Base-by-base conservation (phyloP, 352 stramenopile species). In the Saprolegnia parasitica region DNA sequence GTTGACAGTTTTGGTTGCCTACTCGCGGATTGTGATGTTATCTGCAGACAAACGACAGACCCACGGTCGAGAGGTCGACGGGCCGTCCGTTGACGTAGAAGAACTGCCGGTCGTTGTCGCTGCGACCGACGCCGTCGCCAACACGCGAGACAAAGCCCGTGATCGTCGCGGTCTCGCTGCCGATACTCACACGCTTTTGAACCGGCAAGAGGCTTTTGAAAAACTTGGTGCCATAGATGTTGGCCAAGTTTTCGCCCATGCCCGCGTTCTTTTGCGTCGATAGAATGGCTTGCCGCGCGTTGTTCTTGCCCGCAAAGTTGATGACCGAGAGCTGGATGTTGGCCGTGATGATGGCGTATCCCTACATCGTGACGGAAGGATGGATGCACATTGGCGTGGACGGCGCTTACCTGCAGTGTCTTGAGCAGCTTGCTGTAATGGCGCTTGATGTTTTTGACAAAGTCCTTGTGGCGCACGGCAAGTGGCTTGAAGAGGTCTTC, bases 71-170 rank as follows among this genome's bases (percentile, higher is more conserved):
- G 11, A 98, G 72, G 64, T 99, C 95, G 55, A 99, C 94, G 0
- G 96, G 96, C 9, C 96, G 84, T 13, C 90, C 87, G 76, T 99
- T 99, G 46, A 99, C 91, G 75, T 95, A 98, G 65, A 98, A 94
- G 72, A 98, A 98, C 76, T 98, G 96, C 4, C 85, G 78, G 66
- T 98, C 90, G 63, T 95, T 91, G 60, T 97, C 87, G 52, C 81
- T 86, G 47, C 85, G 73, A 4, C 85, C 86, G 23, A 91, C 83
- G 26, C 87, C 87, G 45, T 72, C 78, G 40, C 84, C 84, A 20
- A 89, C 78, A 46, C 79, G 84, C 0, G 83, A 93, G 18, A 96
- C 78, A 40, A 80, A 92, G 2, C 86, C 86, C n/a, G 77, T 67
- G n/a, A 91, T 65, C 18, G 35, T 23, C 4, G 20, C 24, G 21